These are phyloP conservation scores for Cercospora sesami DNA, from an alignment of 2,329 filamentous ascomycete species.

Conservation along the genomic window DNA sequence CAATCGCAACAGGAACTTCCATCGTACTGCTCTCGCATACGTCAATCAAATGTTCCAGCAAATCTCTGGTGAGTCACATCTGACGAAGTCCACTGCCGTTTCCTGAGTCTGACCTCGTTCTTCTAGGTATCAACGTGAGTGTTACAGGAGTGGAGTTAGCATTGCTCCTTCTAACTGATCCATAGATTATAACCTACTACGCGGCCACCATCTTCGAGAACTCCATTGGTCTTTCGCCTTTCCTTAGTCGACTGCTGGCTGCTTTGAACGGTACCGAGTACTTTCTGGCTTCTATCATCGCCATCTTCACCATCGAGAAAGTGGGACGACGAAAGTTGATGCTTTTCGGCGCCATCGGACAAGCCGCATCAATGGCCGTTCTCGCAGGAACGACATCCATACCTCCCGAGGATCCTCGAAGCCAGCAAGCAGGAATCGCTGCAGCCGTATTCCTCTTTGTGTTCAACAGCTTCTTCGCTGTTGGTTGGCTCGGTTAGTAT, in stretches of 20 bases:
- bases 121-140: not conserved
- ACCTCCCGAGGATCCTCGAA: conserved; percentile 18
- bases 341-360: conserved; percentile 61
- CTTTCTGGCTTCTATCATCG: conserved; percentile 52
- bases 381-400: conserved; percentile 34
- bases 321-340: conserved; percentile 65
- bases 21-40: conserved; percentile 47
- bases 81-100: not conserved
- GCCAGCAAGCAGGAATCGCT: conserved; percentile 38
- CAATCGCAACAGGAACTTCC: conserved; percentile 49
- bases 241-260: conserved; percentile 52
- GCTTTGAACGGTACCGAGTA: conserved; percentile 57
- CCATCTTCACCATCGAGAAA: conserved; percentile 52
- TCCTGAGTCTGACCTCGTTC: not conserved
- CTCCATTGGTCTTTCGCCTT: conserved; percentile 53
- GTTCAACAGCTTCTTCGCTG: conserved; percentile 42
- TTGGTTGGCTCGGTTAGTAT: conserved; percentile 35
- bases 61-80: conserved; percentile 32
- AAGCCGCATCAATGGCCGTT: conserved; percentile 35
- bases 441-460: conserved; percentile 43
- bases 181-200: conserved; percentile 35
- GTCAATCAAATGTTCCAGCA: conserved; percentile 52
- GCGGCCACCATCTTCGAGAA: conserved; percentile 56
- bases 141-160: not conserved
- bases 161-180: not conserved